Conservation (phyloP, 78 protist genomes). For the Tieghemostelium lacteum region DNA sequence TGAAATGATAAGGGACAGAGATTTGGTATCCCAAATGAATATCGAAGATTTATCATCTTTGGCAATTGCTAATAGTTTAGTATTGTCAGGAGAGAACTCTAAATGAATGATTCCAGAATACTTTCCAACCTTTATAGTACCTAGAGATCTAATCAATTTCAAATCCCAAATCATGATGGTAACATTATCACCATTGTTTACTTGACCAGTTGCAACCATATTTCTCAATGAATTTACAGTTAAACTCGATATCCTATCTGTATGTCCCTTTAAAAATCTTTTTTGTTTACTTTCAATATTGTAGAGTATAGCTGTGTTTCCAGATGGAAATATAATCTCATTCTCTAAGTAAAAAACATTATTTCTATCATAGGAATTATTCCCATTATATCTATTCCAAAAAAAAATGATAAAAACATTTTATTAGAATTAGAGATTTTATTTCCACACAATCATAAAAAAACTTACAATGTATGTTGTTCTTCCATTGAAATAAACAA, state of each 20-base stretch:
- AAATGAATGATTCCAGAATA: neutral
- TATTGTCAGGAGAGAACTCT: neutral
- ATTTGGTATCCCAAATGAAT: constrained; percentile 11
- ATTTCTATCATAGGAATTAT: too few species aligned
- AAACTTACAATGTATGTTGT: too few species aligned
- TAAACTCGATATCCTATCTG: neutral
- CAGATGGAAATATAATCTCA: neutral
- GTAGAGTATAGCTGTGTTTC: neutral
- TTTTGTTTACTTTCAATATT: neutral
- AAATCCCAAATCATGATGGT: constrained; percentile 9
- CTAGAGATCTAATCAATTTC: neutral
- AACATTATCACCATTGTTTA: neutral
- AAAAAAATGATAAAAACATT: too few species aligned
- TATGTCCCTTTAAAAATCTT: neutral
- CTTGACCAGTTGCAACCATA: constrained; percentile 4
- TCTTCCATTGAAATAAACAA: too few species aligned
- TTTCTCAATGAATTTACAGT: neutral
- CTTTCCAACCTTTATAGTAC: neutral
- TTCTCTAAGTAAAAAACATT: neutral
- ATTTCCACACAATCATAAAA: too few species aligned
- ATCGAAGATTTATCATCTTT: constrained; percentile 16
- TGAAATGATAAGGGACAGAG: neutral
- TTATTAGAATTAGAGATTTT: too few species aligned
- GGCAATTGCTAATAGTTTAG: neutral
- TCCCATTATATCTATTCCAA: neutral